Evolutionary conservation across 768 basidiomycete species (phyloP).

Genomic region (Amanita polypyramis): DNA sequence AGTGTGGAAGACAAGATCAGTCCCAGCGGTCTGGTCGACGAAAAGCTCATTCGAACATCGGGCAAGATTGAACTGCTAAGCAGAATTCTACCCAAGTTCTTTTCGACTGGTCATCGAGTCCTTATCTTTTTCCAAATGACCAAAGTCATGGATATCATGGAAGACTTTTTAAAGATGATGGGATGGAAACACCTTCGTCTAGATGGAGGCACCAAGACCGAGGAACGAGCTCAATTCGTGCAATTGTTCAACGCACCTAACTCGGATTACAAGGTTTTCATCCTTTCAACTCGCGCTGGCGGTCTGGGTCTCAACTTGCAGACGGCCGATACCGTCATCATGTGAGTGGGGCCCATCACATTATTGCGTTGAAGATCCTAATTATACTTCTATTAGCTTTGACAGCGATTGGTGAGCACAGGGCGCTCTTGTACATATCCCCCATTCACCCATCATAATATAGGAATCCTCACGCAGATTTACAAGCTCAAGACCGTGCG

Average conservation of each 20-base stretch:
- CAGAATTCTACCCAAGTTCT: slow-evolving; percentile 91
- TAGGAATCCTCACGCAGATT: slow-evolving; percentile 97
- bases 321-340: slow-evolving; percentile 93
- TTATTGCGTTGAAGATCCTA: neutral
- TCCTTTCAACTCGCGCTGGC: slow-evolving; percentile 88
- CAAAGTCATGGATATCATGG: slow-evolving; percentile 97
- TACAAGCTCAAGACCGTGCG: slow-evolving; percentile 98
- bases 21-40: slow-evolving; percentile 71
- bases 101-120: slow-evolving; percentile 84
- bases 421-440: neutral
- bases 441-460: neutral
- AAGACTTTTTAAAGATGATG: slow-evolving; percentile 86
- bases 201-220: slow-evolving; percentile 95
- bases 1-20: slow-evolving; percentile 93
- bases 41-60: slow-evolving; percentile 74
- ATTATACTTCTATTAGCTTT: slow-evolving; percentile 36
- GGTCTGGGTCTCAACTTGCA: slow-evolving; percentile 92
- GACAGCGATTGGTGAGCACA: slow-evolving; percentile 58
- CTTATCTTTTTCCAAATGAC: slow-evolving; percentile 99
- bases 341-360: slow-evolving; percentile 38
- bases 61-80: slow-evolving; percentile 93
- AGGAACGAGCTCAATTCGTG: slow-evolving; percentile 84
- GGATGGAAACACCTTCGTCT: slow-evolving; percentile 81
- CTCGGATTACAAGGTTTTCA: slow-evolving; percentile 86
- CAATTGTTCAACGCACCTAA: slow-evolving; percentile 82